A percentile compares a stretch with the other conserved stretches of the same genome.
Evolutionary conservation across 179 eudicot species (phyloP).

Genomic region (Beta corolliflora): DNA sequence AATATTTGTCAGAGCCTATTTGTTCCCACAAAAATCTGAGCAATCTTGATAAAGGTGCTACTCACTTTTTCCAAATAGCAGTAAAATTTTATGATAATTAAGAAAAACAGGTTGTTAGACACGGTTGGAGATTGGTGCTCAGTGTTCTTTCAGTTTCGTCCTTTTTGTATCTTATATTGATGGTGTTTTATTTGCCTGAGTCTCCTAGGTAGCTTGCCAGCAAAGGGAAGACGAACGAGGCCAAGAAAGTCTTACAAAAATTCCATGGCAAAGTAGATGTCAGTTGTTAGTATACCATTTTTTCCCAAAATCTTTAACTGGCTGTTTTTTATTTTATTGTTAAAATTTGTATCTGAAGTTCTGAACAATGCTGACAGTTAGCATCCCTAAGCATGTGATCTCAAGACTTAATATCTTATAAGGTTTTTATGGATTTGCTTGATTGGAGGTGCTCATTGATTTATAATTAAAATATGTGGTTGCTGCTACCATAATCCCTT

Average conservation of each 20-base stretch:
- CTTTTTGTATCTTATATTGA: constrained; percentile 36
- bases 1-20: too few relatives aligned
- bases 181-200: constrained; percentile 45
- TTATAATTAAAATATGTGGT: background rate
- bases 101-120: background rate
- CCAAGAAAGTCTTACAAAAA: too few relatives aligned
- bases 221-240: constrained; percentile 50
- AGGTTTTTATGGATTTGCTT: background rate
- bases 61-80: too few relatives aligned
- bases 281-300: constrained; percentile 26
- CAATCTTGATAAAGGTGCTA: too few relatives aligned
- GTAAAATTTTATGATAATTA: too few relatives aligned
- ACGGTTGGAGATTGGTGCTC: constrained; percentile 53
- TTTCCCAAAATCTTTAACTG: background rate
- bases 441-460: constrained; percentile 5
- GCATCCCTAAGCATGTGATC: background rate
- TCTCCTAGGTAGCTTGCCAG: constrained; percentile 57
- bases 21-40: too few relatives aligned
- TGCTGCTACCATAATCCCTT: background rate
- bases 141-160: constrained; percentile 44
- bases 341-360: background rate
- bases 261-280: constrained; percentile 49
- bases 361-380: background rate
- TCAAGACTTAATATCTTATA: background rate
- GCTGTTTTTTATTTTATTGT: background rate